A percentile compares a stretch with the other conserved stretches of the same genome.
Conservation (phyloP, 1,284 basidiomycete species). For the Ceratobasidium sp. region DNA sequence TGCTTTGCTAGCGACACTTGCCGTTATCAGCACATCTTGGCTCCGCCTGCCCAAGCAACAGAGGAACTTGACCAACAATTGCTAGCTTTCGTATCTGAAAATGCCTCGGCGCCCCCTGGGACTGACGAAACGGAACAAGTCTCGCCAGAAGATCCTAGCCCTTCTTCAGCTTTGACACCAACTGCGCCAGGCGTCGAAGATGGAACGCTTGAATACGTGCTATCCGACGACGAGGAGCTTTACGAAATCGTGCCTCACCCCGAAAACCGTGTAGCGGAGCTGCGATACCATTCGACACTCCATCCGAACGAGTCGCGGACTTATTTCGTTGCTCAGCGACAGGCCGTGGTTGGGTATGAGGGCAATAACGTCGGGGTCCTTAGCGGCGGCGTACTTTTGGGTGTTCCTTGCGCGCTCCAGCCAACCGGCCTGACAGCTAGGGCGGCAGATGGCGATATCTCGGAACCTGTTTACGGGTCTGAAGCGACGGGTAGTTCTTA, state of each 20-base stretch:
- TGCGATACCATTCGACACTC: constrained; percentile 16
- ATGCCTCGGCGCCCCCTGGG: not conserved
- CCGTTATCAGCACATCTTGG: constrained; percentile 31
- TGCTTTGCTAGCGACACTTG: constrained; percentile 29
- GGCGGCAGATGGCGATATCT: not conserved
- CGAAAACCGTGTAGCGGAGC: constrained; percentile 9
- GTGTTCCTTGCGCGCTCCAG: constrained; percentile 7
- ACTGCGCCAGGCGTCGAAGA: not conserved
- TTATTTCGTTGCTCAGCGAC: constrained; percentile 35
- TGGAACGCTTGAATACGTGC: constrained; percentile 6
- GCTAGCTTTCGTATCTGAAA: constrained; percentile 27
- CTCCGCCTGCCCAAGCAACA: constrained; percentile 5
- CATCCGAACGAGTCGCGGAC: constrained; percentile 29
- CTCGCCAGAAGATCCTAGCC: not conserved
- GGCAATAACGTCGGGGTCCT: constrained; percentile 42
- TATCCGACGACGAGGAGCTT: constrained; percentile 42
- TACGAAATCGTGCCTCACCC: constrained; percentile 31
- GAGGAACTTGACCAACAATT: constrained; percentile 36
- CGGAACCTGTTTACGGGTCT: constrained; percentile 11
- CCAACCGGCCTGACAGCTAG: not conserved
- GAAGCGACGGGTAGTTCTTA: constrained; percentile 27
- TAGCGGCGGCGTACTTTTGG: constrained; percentile 41
- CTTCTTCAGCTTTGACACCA: constrained; percentile 1
- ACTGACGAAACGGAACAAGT: not conserved
- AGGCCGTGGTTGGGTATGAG: constrained; percentile 35